Base-by-base conservation (phyloP, 495 filamentous ascomycete species). In the Neurospora sp. region DNA sequence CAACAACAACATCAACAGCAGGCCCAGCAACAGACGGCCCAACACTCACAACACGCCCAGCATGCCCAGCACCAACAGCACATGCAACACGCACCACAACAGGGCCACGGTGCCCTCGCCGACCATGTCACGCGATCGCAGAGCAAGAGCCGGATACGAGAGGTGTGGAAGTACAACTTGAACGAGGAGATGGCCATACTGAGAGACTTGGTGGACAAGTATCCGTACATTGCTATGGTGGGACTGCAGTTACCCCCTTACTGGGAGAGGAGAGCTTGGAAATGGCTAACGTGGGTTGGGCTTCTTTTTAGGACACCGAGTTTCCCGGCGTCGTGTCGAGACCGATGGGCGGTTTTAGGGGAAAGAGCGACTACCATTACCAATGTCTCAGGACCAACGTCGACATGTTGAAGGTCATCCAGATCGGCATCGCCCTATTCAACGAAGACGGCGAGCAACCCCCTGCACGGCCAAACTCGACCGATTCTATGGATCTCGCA, bases 321-420 rank as follows among this genome's bases (percentile, higher is more conserved):
- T 99, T 99, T 77, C 96, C 96, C 4, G 96, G 96, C 39, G 93
- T 99, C 44, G 94, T 99, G 69, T 93, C 94, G 31, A 89, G 96
- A 69, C 96, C 96, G 4, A 98, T 99, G 86, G 96, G 96, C 16
- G 87, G 90, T 44, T 99, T 99, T 79, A 89, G 90, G 18, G 94
- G 91, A 37, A 98, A 98, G 84, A 95, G 94, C 53, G 94, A 97
- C 76, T 99, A 98, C 79, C 96, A 99, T 78, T 99, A 99, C 83
- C 96, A 99, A 84, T 97, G 94, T 70, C 89, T 99, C 37, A 92
- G 96, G 70, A 96, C 93, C 76, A 99, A 99, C 79, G 95, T 98
- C 78, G 96, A 99, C 80, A 87, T 99, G 74, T 87, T 99, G 69
- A 97, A 96, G 79, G 93, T 98, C 75, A 97, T 99, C 74, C 96